Evolutionary conservation across 2,329 filamentous ascomycete genomes (phyloP), one percentile per base, ranked within the genome.

Genomic region (Coleophoma crateriformis): DNA sequence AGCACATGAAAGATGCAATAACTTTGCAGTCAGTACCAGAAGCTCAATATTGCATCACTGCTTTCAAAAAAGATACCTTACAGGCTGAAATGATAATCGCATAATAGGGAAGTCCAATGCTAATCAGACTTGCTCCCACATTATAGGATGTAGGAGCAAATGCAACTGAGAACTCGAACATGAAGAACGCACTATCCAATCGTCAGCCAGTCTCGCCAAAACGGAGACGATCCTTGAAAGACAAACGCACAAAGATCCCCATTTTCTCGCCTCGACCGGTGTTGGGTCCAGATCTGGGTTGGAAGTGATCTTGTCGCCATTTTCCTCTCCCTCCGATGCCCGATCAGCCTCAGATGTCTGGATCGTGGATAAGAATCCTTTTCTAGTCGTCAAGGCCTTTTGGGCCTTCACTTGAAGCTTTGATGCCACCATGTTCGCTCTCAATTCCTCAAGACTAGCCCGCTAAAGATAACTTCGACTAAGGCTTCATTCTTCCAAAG

Each of bases 131-230:
- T 32, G 67, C 69, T 7, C 69, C 71, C 12, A 71, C 74, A 54
- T 77, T 71, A 74, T 75, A 78, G 46, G 72, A 76, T 44, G 55
- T 57, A 34, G 63, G 47, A 45, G 64, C 65, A 50, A 66, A 59
- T 2, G 58, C 58, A 47, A 66, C 63, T 17, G 63, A 62, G 7
- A 58, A 59, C 62, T 63, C 66, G 38, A 64, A 67, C 14, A 34
- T 14, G 14, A 46, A 46, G 43, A 34, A 46, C 3, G 32, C 32
- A 22, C 43, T 46, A 14, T 17, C 7, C 22, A 46, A 3, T 11
- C 8, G 7, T 33, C 15, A 33, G 43, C 19, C 34, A 35, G 15
- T 7, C 43, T 35, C n/a, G 6, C 15, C n/a, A 17, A 17, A 17
- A 27, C 8, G 2, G 27, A 7, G 14, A 44, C 7, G 4, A 14